Evolutionary conservation across 768 basidiomycete species (phyloP), one percentile per base, ranked within the genome.

Genomic region (Rhodotorula taiwanensis): DNA sequence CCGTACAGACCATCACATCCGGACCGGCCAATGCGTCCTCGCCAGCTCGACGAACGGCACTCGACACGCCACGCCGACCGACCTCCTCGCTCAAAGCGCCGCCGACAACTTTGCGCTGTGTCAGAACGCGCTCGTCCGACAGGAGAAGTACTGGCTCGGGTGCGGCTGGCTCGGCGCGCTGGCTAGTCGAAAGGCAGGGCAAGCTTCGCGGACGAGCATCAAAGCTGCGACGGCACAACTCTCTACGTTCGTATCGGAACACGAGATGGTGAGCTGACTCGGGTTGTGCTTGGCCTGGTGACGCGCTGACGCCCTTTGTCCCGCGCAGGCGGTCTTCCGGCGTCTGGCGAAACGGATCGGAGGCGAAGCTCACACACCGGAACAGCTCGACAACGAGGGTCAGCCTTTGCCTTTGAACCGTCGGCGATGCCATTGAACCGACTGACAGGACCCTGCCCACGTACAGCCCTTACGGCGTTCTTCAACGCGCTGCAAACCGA

Each of bases 61-160:
- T 2, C 6, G 25, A 1, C n/a, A 33, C 11, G n/a, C 18, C 1
- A 25, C 36, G 5, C 15, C 36, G 14, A 25, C 25, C 23, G 45
- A 27, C 31, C 33, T 56, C 33, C 45, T 56, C 43, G 43, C 55
- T 2, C 27, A 47, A 5, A 41, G 31, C 33, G 55, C 55, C 1
- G 15, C 45, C 18, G 44, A 56, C 11, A 47, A 47, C 33, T 56
- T 56, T n/a, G 34, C 31, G 20, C n/a, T 34, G 3, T 56, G 43
- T 14, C 36, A 36, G 3, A 36, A 20, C 8, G 55, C 45, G 2
- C 55, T 56, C 2, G 20, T 23, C 13, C 36, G 44, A 9, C 55
- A 56, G 21, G 55, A 45, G 28, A 30, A 34, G 45, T 47, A 47
- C 33, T 56, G 55, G 55, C 45, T 56, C n/a, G 55, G 55, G 10